Percentiles rank a stretch among this genome's conserved stretches.
These are phyloP conservation scores for Fusarium armeniacum DNA, from an alignment of 2,329 filamentous ascomycete species.

Conservation along the genomic window DNA sequence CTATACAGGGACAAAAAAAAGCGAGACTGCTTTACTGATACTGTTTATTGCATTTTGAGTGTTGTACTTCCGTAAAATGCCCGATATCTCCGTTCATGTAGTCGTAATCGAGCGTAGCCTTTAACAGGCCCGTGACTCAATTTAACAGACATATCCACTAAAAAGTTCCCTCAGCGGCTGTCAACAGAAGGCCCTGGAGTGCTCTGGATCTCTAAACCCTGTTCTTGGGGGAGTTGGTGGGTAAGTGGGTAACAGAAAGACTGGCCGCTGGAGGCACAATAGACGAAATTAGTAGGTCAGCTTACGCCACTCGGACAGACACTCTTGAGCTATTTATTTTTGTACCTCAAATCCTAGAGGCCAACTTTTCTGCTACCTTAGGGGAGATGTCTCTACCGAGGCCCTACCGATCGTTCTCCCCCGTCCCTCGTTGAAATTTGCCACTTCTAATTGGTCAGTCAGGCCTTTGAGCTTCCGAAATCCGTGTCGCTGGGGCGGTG, in stretches of 20 bases:
- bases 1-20: slow-evolving; percentile 32
- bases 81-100: slow-evolving; percentile 23
- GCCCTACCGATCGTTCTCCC: slow-evolving; percentile 43
- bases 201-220: slow-evolving; percentile 22
- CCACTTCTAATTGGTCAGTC: slow-evolving; percentile 50
- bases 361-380: too few relatives aligned
- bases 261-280: too few relatives aligned
- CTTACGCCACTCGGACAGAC: too few relatives aligned
- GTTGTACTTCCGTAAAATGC: slow-evolving; percentile 5
- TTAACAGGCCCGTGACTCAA: slow-evolving; percentile 15
- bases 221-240: background rate
- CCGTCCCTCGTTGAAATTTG: slow-evolving; percentile 45
- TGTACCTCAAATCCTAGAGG: too few relatives aligned
- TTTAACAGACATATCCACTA: slow-evolving; percentile 28
- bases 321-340: too few relatives aligned
- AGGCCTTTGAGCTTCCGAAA: slow-evolving; percentile 37
- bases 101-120: slow-evolving; percentile 27
- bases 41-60: background rate
- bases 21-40: slow-evolving; percentile 34
- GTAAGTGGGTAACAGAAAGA: too few relatives aligned
- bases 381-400: slow-evolving; percentile 45
- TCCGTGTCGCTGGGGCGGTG: slow-evolving; percentile 38
- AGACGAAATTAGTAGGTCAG: too few relatives aligned
- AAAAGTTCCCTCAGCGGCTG: slow-evolving; percentile 35
- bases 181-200: slow-evolving; percentile 43